Evolutionary conservation across 1,284 basidiomycete species (phyloP).

Genomic region (Ganoderma resinaceum): DNA sequence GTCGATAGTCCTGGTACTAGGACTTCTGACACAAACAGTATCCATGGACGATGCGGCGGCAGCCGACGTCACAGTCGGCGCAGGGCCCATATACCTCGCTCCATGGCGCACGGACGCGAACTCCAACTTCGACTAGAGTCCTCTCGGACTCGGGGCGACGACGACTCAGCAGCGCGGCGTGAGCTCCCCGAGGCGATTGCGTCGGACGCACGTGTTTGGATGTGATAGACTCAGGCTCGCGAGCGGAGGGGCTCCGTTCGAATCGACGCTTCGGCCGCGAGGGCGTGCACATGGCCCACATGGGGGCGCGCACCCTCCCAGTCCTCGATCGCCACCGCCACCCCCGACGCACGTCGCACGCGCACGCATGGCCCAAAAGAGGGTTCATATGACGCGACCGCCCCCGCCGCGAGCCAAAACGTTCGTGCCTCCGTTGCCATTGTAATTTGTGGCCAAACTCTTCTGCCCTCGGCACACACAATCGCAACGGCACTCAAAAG

Average conservation of each 20-base stretch:
- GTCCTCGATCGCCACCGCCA: neutral
- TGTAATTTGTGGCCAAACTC: neutral
- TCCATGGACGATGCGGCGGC: neutral
- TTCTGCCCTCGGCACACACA: neutral
- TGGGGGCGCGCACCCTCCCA: neutral
- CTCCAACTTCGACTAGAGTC: neutral
- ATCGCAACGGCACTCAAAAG: neutral
- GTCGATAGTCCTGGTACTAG: neutral
- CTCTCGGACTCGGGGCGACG: neutral
- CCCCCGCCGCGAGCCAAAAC: neutral
- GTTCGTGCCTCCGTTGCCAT: neutral
- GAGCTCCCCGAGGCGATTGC: neutral
- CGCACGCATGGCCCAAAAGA: neutral
- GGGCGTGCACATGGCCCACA: conserved; percentile 6
- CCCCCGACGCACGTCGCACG: neutral
- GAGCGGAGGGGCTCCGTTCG: conserved; percentile 1
- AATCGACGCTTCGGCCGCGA: conserved; percentile 11
- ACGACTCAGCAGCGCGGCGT: neutral
- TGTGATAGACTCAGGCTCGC: neutral
- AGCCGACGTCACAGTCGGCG: neutral
- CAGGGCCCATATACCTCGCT: neutral
- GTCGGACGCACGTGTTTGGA: neutral
- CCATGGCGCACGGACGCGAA: neutral
- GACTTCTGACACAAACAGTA: neutral
- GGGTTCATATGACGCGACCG: neutral